Base-by-base conservation (phyloP, 1,284 basidiomycete species). In the Ustilago xerochloae region DNA sequence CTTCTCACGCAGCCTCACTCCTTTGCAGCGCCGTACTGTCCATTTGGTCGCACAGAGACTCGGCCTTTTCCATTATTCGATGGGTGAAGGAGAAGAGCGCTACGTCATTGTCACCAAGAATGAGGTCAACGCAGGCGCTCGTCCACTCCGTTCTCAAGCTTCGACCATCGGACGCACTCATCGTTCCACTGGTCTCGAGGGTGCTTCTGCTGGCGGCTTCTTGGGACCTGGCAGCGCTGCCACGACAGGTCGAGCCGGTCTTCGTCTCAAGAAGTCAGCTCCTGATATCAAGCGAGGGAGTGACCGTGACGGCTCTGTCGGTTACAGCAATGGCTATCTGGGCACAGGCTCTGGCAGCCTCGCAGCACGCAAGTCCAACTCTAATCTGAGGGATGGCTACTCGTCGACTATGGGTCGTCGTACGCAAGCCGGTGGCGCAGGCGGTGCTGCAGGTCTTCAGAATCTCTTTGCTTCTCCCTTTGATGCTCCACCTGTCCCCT, bases 11-110 rank as follows among this genome's bases (percentile, higher is more conserved):
- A 91, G 91, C 18, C 88, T 98, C 18, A 88, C 89, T 20, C 89
- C 93, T 16, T 91, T 92, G 81, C 95, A 98, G 85, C 87, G 96
- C 54, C 88, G 94, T 67, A 91, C 94, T 18, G 96, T 99, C 18
- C 96, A 99, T 85, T 88, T 98, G 57, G 92, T 99, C 55, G 95
- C 97, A 2, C 93, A 96, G 86, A 97, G 94, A 86, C 88, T 99
- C 16, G 93, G 93, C 55, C 91, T 99, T 24, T 95, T 92, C 84
- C 95, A 97, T 85, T 93, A 94, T 77, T 95, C 93, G 29, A 89
- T 94, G 38, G 96, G 95, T 12, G 93, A 94, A 80, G 93, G 93
- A 32, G 94, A 97, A 12, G 92, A 94, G 58, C 87, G 94, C 66
- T 92, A 93, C 84, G 96, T 94, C 15, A 92, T 98, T 38, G 94